These are phyloP conservation scores for Colletotrichum cuscutae DNA, from an alignment of 2,329 filamentous ascomycete genomes.

Conservation along the genomic window DNA sequence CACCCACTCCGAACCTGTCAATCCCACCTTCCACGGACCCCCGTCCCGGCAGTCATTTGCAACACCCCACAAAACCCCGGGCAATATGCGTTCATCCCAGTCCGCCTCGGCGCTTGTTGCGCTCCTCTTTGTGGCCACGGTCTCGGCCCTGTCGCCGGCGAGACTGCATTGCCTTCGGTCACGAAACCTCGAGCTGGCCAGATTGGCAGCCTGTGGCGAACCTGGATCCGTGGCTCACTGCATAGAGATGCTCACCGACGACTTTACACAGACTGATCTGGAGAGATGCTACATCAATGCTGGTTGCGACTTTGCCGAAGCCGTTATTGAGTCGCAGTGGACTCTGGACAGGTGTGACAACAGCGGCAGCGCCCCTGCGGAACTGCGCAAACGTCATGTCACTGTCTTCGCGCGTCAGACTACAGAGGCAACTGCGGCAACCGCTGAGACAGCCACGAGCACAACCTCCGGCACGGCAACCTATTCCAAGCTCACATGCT, in stretches of 20 bases:
- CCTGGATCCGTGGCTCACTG: constrained; percentile 54
- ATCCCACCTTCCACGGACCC: constrained; percentile 14
- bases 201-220: constrained; percentile 55
- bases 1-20: constrained; percentile 15
- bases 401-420: constrained; percentile 31
- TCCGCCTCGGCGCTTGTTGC: constrained; percentile 27
- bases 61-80: constrained; percentile 23
- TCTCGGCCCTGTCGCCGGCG: constrained; percentile 42
- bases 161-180: constrained; percentile 51
- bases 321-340: constrained; percentile 42
- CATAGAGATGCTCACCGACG: constrained; percentile 46
- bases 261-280: constrained; percentile 46
- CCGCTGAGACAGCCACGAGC: not conserved
- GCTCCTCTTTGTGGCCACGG: constrained; percentile 41
- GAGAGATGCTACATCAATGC: constrained; percentile 48
- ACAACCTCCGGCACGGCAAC: constrained; percentile 36
- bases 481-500: constrained; percentile 37
- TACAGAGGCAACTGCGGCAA: constrained; percentile 29
- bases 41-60: constrained; percentile 12
- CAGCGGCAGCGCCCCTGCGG: constrained; percentile 10
- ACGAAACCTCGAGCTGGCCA: constrained; percentile 51
- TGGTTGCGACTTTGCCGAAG: constrained; percentile 47
- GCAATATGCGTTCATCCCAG: constrained; percentile 26
- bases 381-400: constrained; percentile 34
- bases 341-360: constrained; percentile 45